These are phyloP conservation scores for Salmacisia buchloeana DNA, from an alignment of 1,284 basidiomycete species.

Conservation along the genomic window DNA sequence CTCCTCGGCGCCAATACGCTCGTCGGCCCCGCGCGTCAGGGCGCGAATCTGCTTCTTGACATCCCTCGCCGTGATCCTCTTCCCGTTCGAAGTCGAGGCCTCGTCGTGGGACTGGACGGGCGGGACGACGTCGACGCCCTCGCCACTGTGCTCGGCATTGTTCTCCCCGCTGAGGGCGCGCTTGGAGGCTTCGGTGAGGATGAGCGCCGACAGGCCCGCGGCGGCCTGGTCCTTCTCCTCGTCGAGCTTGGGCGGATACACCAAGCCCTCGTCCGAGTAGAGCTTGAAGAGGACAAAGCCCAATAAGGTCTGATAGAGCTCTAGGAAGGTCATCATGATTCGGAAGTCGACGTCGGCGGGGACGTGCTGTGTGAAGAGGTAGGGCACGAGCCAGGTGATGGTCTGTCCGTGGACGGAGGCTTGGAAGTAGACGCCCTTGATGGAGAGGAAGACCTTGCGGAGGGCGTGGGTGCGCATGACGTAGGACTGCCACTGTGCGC, in stretches of 20 bases:
- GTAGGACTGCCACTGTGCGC: conserved; percentile 67
- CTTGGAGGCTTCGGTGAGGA: conserved; percentile 63
- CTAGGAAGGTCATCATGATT: conserved; percentile 96
- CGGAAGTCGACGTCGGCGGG: conserved; percentile 94
- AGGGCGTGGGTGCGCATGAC: conserved; percentile 81
- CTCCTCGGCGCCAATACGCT: conserved; percentile 24
- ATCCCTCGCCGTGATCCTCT: conserved; percentile 55
- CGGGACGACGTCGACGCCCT: conserved; percentile 13
- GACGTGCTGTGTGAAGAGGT: conserved; percentile 94
- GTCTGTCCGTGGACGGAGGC: conserved; percentile 87
- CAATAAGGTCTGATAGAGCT: conserved; percentile 93
- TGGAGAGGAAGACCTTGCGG: conserved; percentile 88
- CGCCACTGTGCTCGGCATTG: conserved; percentile 11
- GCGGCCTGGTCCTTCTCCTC: conserved; percentile 75
- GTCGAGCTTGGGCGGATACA: conserved; percentile 91
- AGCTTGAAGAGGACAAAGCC: conserved; percentile 97
- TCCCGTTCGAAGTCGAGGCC: conserved; percentile 34
- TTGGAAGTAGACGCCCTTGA: conserved; percentile 98
- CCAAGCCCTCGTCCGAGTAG: conserved; percentile 85
- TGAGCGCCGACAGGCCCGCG: conserved; percentile 78
- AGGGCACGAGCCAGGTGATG: conserved; percentile 94
- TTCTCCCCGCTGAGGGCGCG: conserved; percentile 35
- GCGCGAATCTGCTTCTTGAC: conserved; percentile 56
- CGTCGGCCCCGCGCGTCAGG: conserved; percentile 48
- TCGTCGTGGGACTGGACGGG: conserved; percentile 16